Evolutionary conservation across 2,329 filamentous ascomycete species (phyloP), one percentile per base, ranked within the genome.

Genomic region (Penicillium sp.): DNA sequence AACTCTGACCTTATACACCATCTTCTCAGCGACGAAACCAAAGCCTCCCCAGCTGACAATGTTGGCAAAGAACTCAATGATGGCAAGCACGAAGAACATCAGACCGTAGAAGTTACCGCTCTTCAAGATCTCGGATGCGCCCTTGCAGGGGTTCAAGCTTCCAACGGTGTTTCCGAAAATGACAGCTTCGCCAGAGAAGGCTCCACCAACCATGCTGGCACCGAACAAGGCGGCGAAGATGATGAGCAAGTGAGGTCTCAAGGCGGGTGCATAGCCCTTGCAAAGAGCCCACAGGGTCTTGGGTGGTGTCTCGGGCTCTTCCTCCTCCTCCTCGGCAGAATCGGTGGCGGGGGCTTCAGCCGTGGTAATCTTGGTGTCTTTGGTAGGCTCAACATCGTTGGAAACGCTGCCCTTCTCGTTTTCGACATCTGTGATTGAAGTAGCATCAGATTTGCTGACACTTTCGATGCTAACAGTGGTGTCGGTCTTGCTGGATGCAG

Each of bases 1-100:
- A 2, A 87, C 80, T 48, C 87, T 79, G 9, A 88, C 81, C 42
- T 78, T 81, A 67, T 85, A 86, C 1, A 90, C 75, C 1, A 88
- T 72, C 57, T 86, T 83, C 66, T 90, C 87, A 0, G 87, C 83
- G 0, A 85, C 74, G 53, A 78, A 74, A 1, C 83, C 83, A 57
- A 86, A 86, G 3, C 74, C 72, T 1, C 79, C 76, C 78, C 83
- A 83, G 59, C 83, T 87, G 29, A 79, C 75, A 4, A 84, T 72
- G 58, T 89, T 88, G 59, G 83, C 83, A 22, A 84, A 76, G 63
- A 87, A 80, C 56, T 85, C 83, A 21, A 85, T 75, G 34, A 81
- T 75, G 1, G 82, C 84, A 3, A 87, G 75, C 60, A 85, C 78
- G 64, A 87, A 86, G 68, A 85, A 82, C 66, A 87, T 75, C 4